Conservation (phyloP, 2,329 filamentous ascomycete species). For the Diaporthe sp. region DNA sequence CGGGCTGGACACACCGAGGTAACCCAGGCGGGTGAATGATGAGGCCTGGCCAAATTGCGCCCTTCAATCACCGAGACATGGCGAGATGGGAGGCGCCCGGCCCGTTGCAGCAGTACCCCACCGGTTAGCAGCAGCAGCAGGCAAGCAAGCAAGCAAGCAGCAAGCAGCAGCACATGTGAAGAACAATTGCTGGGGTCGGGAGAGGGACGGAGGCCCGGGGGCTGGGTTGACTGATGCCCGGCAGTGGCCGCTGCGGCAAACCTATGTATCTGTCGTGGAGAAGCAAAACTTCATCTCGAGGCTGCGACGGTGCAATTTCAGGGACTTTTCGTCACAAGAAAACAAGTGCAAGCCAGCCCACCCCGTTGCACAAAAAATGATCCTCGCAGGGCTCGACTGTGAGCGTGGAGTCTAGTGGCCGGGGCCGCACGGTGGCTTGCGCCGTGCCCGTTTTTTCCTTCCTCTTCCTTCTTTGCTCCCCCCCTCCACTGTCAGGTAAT, state of each 20-base stretch:
- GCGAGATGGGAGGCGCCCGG: constrained; percentile 10
- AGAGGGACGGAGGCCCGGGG: not conserved
- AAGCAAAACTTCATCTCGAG: constrained; percentile 26
- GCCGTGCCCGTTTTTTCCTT: not conserved
- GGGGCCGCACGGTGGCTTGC: constrained; percentile 16
- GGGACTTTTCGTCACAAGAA: constrained; percentile 11
- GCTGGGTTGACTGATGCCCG: constrained; percentile 19
- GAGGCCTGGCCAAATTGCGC: constrained; percentile 11
- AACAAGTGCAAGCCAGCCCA: not conserved
- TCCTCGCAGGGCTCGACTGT: constrained; percentile 21
- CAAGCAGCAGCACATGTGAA: not conserved
- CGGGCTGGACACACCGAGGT: not conserved
- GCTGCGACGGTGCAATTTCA: constrained; percentile 25
- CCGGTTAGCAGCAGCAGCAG: not conserved
- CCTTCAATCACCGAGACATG: constrained; percentile 26
- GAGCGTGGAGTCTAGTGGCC: constrained; percentile 15
- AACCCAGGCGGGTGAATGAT: not conserved
- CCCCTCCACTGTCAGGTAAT: not conserved
- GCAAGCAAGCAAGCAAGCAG: not conserved
- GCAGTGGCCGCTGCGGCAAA: too few species aligned
- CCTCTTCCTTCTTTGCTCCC: not conserved
- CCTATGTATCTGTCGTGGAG: constrained; percentile 20
- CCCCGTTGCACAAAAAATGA: constrained; percentile 16
- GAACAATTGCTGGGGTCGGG: not conserved
- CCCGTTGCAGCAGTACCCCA: constrained; percentile 1